Percentiles rank a stretch among this genome's conserved stretches.
These are phyloP conservation scores for Coemansia sp. DNA, from an alignment of 192 early-diverging fungal species.

Conservation along the genomic window DNA sequence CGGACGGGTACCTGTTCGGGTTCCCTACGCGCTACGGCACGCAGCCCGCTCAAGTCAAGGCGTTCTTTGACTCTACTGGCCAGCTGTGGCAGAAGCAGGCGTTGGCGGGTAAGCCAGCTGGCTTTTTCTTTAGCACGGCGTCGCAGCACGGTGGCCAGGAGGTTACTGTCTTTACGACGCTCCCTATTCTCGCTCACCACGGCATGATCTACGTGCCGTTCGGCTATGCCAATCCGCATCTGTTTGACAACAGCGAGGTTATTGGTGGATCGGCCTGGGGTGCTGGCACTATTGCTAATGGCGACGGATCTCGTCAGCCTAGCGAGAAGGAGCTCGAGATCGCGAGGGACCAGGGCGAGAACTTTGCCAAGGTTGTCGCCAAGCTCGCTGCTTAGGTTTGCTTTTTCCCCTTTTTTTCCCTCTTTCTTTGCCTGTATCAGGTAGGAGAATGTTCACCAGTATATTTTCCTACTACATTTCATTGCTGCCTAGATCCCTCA, in stretches of 20 bases:
- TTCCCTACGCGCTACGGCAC: slow-evolving; percentile 73
- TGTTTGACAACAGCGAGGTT: slow-evolving; percentile 65
- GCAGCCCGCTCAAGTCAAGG: slow-evolving; percentile 78
- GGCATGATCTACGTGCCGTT: slow-evolving; percentile 81
- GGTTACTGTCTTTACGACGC: slow-evolving; percentile 65
- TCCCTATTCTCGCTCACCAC: slow-evolving; percentile 76
- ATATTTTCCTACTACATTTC: too few species aligned
- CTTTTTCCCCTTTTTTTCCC: neutral
- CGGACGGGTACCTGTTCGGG: slow-evolving; percentile 74
- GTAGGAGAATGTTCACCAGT: too few species aligned
- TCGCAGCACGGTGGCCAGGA: slow-evolving; percentile 85
- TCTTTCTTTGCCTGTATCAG: too few species aligned
- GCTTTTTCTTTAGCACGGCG: slow-evolving; percentile 74
- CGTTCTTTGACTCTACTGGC: slow-evolving; percentile 70
- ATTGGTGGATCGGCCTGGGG: slow-evolving; percentile 73
- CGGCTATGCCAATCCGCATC: slow-evolving; percentile 57
- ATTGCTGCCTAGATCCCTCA: neutral
- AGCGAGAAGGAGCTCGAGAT: slow-evolving; percentile 69
- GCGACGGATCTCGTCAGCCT: slow-evolving; percentile 70
- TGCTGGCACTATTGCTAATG: slow-evolving; percentile 64
- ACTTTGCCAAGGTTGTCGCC: slow-evolving; percentile 58
- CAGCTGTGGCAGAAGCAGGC: slow-evolving; percentile 59
- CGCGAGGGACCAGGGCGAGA: slow-evolving; percentile 63
- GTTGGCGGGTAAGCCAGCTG: slow-evolving; percentile 72
- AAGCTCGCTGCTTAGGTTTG: slow-evolving; percentile 44